Evolutionary conservation across 345 rosid genomes (phyloP).

Genomic region (Noccaea bulbosa): DNA sequence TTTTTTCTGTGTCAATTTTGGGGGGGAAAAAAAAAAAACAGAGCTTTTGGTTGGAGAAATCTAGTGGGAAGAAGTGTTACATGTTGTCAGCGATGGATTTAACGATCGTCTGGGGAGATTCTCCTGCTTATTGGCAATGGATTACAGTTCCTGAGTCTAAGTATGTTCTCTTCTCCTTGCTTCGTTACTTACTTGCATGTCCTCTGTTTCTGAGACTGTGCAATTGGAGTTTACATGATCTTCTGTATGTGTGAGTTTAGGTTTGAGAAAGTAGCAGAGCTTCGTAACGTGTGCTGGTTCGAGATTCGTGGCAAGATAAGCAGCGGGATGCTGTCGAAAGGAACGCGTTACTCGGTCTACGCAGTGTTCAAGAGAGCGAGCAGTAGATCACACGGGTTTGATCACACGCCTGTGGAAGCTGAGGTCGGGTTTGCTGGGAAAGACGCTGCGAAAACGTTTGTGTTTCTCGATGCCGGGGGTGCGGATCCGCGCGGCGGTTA

Average conservation of each 20-base stretch:
- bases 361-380: conserved; percentile 45
- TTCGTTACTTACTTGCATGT: background rate
- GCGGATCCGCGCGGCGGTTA: conserved; percentile 8
- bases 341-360: conserved; percentile 49
- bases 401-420: conserved; percentile 46
- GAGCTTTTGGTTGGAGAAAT: conserved; percentile 63
- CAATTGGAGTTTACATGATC: conserved; percentile 1
- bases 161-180: conserved; percentile 30
- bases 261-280: conserved; percentile 63
- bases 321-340: conserved; percentile 44
- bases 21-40: conserved; percentile 1
- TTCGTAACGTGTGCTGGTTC: conserved; percentile 57
- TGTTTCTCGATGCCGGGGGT: conserved; percentile 21
- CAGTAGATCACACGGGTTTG: conserved; percentile 45
- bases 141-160: conserved; percentile 45
- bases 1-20: background rate
- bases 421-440: conserved; percentile 47
- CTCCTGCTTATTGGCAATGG: conserved; percentile 64
- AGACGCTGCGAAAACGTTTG: conserved; percentile 24
- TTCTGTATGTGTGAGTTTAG: conserved; percentile 33
- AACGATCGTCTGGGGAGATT: conserved; percentile 56
- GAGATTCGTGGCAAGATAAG: conserved; percentile 56
- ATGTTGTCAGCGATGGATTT: conserved; percentile 64
- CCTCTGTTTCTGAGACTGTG: conserved; percentile 11
- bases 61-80: conserved; percentile 62